phyloP scores from a whole-genome alignment of 2,329 filamentous ascomycete genomes.

The Monosporascus sp. region DNA sequence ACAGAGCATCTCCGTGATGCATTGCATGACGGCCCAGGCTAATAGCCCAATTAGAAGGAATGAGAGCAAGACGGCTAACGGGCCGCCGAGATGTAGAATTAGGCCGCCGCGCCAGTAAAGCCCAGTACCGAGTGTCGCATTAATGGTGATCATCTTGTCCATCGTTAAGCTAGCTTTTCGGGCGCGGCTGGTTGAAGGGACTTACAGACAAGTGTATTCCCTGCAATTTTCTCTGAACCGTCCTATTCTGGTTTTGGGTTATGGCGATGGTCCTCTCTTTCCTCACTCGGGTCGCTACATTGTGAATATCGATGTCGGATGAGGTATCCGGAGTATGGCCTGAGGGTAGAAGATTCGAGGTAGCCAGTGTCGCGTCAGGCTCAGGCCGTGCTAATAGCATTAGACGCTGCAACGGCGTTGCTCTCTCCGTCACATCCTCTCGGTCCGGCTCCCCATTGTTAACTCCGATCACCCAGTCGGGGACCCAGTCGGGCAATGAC shows the following conservation, averaged over 20 bases:
- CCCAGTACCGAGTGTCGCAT: slow-evolving; percentile 20
- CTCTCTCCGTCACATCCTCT: background rate
- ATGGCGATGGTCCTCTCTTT: slow-evolving; percentile 10
- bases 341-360: background rate
- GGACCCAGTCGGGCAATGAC: slow-evolving; percentile 8
- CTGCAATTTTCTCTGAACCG: slow-evolving; percentile 18
- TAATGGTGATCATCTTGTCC: slow-evolving; percentile 24
- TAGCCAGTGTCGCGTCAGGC: background rate
- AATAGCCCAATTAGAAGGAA: slow-evolving; percentile 23
- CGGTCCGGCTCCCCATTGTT: background rate
- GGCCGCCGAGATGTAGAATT: slow-evolving; percentile 22
- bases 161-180: background rate
- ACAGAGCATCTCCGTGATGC: slow-evolving; percentile 25
- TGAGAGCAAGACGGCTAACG: slow-evolving; percentile 20
- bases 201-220: slow-evolving; percentile 21
- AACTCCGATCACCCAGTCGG: slow-evolving; percentile 8
- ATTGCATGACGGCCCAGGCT: slow-evolving; percentile 26
- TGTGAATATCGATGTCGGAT: background rate
- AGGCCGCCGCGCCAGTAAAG: slow-evolving; percentile 26
- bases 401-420: too few species aligned
- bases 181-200: background rate
- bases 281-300: background rate
- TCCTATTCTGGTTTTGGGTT: slow-evolving; percentile 12
- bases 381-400: too few species aligned
- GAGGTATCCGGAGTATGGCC: slow-evolving; percentile 1